A percentile compares a stretch with the other conserved stretches of the same genome.
These are phyloP conservation scores for Tagetes erecta DNA, from an alignment of 129 eudicot genomes.

Conservation along the genomic window DNA sequence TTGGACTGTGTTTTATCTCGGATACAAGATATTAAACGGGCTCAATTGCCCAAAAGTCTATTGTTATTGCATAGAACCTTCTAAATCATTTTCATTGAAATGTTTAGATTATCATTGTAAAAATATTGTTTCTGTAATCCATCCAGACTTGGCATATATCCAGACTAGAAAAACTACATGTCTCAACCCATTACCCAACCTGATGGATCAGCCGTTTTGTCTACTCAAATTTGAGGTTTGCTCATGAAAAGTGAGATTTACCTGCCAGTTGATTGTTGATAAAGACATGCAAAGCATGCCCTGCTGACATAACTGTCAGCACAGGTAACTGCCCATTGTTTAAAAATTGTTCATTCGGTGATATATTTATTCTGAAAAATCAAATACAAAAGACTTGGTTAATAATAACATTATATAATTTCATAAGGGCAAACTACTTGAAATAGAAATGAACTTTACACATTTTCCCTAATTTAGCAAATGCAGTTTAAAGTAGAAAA, in stretches of 20 bases:
- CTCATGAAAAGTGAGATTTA: conserved; percentile 26
- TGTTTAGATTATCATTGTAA: not conserved
- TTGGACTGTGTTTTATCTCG: not conserved
- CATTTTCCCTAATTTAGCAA: not conserved
- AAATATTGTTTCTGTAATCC: conserved; percentile 3
- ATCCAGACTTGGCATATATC: not conserved
- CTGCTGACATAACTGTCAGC: conserved; percentile 89
- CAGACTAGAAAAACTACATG: not conserved
- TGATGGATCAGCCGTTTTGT: not conserved
- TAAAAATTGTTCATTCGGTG: conserved; percentile 58
- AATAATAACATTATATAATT: not conserved
- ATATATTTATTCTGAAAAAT: conserved; percentile 54
- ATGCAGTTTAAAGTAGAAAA: not conserved
- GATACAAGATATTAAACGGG: no score
- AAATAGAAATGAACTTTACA: not conserved
- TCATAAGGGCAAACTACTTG: not conserved
- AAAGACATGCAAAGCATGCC: conserved; percentile 86
- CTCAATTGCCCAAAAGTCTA: not conserved
- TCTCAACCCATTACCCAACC: conserved; percentile 7
- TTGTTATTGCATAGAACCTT: not conserved
- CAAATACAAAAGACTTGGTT: conserved; percentile 2
- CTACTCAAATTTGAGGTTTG: not conserved
- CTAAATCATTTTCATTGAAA: not conserved
- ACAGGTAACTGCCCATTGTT: conserved; percentile 53
- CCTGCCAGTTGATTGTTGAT: conserved; percentile 79